Evolutionary conservation across 352 stramenopile species (phyloP), one percentile per base, ranked within the genome.

Genomic region (Phytophthora agathidicida): DNA sequence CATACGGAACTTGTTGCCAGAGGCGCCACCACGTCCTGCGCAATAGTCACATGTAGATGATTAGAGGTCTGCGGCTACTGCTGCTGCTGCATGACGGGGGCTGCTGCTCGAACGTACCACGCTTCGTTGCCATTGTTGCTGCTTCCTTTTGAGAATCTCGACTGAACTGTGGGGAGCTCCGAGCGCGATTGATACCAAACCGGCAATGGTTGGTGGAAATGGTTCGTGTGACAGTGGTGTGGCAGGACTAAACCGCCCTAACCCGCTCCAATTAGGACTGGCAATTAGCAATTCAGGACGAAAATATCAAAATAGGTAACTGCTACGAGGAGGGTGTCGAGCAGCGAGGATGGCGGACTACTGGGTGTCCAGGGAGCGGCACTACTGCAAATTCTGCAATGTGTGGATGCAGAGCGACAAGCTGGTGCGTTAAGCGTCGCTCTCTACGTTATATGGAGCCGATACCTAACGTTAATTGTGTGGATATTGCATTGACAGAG

Each of bases 1-100:
- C 81, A 99, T 99, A 60, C 91, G 94, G 88, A 99, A 98, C 85
- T 99, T 99, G 87, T 98, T 98, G 83, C 97, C 97, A 69, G 96
- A 96, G 81, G 96, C 95, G 87, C 91, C 84, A 68, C 94, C 93
- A 84, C 96, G 93, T 97, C 97, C 96, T 96, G 64, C 14, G 33
- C n/a, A n/a, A 7, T 28, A 17, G 38, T 42, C 8, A 37, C 30
- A 51, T 31, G 58, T 3, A 46, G 23, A 52, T 1, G 4, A n/a
- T 39, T 39, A 57, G 27, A 31, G 23, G 24, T 14, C 37, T 20
- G 8, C 26, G 9, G n/a, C n/a, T n/a, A n/a, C 46, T 42, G 24
- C 10, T 45, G 14, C 26, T 20, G 35, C 16, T 19, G 57, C 23
- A 36, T 30, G 1, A 7, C 5, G 9, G 11, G 1, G 19, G 23